A percentile compares a stretch with the other conserved stretches of the same genome.
Evolutionary conservation across 306 rosid species (phyloP).

Genomic region (Prunus kanzakura): DNA sequence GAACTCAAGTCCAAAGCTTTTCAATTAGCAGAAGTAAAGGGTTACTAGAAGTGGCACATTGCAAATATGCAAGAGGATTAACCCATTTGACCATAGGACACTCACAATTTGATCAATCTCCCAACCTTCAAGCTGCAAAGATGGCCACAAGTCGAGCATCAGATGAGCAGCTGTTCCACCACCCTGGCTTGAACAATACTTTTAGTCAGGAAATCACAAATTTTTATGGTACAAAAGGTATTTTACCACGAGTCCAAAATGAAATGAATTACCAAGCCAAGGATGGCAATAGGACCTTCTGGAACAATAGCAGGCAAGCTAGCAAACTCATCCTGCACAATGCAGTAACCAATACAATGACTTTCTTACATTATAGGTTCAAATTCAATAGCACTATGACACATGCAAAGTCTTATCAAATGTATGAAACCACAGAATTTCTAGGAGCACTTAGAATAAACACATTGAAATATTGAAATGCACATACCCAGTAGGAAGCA

Average conservation of each 20-base stretch:
- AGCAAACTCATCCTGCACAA: conserved; percentile 81
- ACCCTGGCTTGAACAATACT: conserved; percentile 54
- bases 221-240: conserved; percentile 10
- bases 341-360: conserved; percentile 15
- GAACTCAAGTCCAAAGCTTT: not conserved
- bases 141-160: conserved; percentile 91
- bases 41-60: not conserved
- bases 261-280: conserved; percentile 75
- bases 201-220: conserved; percentile 12
- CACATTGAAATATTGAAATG: not conserved
- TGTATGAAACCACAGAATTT: not conserved
- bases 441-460: not conserved
- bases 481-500: conserved; percentile 73
- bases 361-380: not conserved
- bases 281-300: conserved; percentile 81
- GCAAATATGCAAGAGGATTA: not conserved
- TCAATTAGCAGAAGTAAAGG: not conserved
- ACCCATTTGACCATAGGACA: not conserved
- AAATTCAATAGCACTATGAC: not conserved
- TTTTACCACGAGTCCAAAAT: conserved; percentile 8
- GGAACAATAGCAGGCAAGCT: conserved; percentile 93
- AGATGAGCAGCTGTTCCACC: conserved; percentile 92
- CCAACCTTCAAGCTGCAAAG: conserved; percentile 93
- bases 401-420: not conserved
- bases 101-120: conserved; percentile 86